Evolutionary conservation across 805 yeast genomes (phyloP), one percentile per base, ranked within the genome.

Genomic region (Suhomyces kilbournensis): DNA sequence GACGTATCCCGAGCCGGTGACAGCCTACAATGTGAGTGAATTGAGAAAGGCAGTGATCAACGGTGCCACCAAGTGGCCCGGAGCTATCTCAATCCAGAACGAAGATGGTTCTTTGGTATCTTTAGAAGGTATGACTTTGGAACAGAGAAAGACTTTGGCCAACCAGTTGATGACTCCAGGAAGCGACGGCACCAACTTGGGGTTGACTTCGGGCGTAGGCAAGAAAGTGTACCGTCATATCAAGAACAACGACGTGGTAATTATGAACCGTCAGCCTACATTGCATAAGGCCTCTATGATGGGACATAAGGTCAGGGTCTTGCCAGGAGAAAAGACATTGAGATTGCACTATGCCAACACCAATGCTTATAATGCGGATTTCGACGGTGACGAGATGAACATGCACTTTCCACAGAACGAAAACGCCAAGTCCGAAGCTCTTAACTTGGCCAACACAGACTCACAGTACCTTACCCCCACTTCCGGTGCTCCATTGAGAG

Each of bases 311-410:
- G 99, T 94, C 44, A 83, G 97, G 64, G 99, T 94, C 30, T 78
- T 94, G 61, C 99, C 98, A 4, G 96, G 97, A 54, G 99, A 94
- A 68, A 94, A 94, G 78, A 96, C 99, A 3, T 77, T 94, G 63
- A 84, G 99, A 67, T 77, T 94, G 71, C 99, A 94, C 71, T 94
- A 94, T 72, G 99, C 99, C 63, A 94, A 94, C 72, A 94, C 99
- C 44, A 97, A 97, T 74, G 97, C 99, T 44, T 94, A 93, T 74
- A 93, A 93, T 70, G 98, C 98, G 39, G 99, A 93, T 81, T 93
- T 94, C 64, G 99, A 93, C 74, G 99, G 99, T 79, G 99, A 93
- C 74, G 99, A 93, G 77, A 93, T 93, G 99, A 93, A 93, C 70
- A 88, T 93, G 97, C 99, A 93, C 75, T 93, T 93, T 79, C 99